Percentiles rank a stretch among this genome's conserved stretches.
phyloP scores from a whole-genome alignment of 208 protist genomes.

The Leptomonas pyrrhocoris region DNA sequence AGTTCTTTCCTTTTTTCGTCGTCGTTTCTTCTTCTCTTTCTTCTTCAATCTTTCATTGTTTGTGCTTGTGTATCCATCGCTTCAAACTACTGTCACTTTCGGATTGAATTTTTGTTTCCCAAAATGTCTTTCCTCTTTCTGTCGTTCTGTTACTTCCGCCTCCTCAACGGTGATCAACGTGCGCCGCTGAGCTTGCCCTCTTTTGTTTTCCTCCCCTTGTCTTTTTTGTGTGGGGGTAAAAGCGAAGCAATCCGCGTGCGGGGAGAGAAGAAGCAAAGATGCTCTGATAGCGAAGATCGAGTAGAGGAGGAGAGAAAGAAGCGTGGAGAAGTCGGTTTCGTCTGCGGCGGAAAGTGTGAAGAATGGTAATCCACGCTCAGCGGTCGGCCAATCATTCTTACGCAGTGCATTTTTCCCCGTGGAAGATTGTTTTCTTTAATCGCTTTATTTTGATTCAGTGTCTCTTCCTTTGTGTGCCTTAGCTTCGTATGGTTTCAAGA shows the following conservation, averaged over 20 bases:
- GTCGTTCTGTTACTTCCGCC: neutral
- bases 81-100: neutral
- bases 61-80: constrained; percentile 12
- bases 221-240: neutral
- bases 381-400: constrained; percentile 5
- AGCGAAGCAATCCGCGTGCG: neutral
- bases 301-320: neutral
- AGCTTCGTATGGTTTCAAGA: constrained; percentile 6
- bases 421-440: neutral
- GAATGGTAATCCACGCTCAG: neutral
- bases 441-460: neutral
- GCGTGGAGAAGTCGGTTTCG: neutral
- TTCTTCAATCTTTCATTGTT: too few relatives aligned
- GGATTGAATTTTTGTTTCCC: neutral
- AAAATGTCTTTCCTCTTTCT: constrained; percentile 3
- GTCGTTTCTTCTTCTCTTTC: neutral
- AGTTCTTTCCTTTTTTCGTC: neutral
- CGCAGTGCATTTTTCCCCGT: constrained; percentile 6
- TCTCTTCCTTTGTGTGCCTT: neutral
- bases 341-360: constrained; percentile 11
- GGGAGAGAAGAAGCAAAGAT: neutral
- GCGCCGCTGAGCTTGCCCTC: neutral
- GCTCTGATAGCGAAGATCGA: neutral
- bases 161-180: neutral
- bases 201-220: constrained; percentile 7